Conservation (phyloP, 2,329 filamentous ascomycete species). For the Colletotrichum musae region DNA sequence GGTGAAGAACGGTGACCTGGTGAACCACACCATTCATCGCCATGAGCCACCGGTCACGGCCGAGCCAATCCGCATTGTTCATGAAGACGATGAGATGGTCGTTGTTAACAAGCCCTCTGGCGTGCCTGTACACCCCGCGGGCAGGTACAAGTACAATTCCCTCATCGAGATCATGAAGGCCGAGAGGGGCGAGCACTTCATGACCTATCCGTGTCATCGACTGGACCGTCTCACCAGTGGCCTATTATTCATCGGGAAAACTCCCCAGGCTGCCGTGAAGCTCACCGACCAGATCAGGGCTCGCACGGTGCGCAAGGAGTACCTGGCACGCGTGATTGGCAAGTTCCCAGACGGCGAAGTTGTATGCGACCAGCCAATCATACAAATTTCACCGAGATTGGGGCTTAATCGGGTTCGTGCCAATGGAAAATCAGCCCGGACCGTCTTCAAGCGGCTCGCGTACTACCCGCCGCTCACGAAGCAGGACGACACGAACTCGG, state of each 20-base stretch:
- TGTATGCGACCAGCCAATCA: conserved; percentile 92
- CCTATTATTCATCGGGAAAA: conserved; percentile 98
- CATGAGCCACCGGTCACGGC: conserved; percentile 95
- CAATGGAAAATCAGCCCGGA: conserved; percentile 89
- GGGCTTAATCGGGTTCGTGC: conserved; percentile 95
- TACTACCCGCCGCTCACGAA: conserved; percentile 78
- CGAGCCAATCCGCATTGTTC: conserved; percentile 83
- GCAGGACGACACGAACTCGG: conserved; percentile 43
- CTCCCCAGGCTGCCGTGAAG: conserved; percentile 81
- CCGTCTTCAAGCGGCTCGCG: conserved; percentile 92
- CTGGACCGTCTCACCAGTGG: conserved; percentile 94
- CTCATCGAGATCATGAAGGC: conserved; percentile 93
- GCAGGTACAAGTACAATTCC: conserved; percentile 95
- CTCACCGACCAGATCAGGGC: conserved; percentile 83
- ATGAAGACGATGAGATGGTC: conserved; percentile 93
- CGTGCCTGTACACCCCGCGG: conserved; percentile 94
- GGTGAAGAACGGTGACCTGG: conserved; percentile 89
- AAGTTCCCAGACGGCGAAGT: conserved; percentile 93
- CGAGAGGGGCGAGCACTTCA: conserved; percentile 72
- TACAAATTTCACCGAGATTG: conserved; percentile 94
- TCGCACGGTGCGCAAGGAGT: conserved; percentile 93
- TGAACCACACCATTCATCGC: conserved; percentile 93
- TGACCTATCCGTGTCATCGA: conserved; percentile 85
- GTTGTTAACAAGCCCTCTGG: conserved; percentile 98
- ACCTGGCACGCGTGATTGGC: conserved; percentile 91